Conservation (phyloP, 2,329 filamentous ascomycete species). For the Ophiostoma quercus region DNA sequence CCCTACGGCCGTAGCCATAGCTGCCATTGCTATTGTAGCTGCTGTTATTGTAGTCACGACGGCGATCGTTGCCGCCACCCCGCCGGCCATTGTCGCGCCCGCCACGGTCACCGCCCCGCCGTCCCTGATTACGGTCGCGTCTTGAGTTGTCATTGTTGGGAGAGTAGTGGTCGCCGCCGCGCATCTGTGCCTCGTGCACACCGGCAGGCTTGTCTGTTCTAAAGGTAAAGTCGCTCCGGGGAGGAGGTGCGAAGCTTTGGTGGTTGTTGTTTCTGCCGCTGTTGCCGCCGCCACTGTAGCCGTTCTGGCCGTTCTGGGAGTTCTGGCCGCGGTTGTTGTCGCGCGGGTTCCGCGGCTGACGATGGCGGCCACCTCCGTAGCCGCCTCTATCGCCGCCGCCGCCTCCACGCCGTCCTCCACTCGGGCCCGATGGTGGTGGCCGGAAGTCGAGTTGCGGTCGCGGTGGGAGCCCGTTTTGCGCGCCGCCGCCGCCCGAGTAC, state of each 20-base stretch:
- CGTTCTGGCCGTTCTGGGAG: neutral
- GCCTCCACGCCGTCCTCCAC: constrained; percentile 16
- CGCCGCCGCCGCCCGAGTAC: constrained; percentile 22
- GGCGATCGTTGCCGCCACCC: constrained; percentile 15
- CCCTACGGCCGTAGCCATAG: constrained; percentile 10
- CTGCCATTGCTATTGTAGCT: constrained; percentile 11
- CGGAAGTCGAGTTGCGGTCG: constrained; percentile 23
- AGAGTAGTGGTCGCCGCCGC: constrained; percentile 36
- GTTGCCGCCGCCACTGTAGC: neutral
- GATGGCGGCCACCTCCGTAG: constrained; percentile 14
- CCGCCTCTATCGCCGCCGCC: constrained; percentile 14
- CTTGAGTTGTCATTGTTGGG: constrained; percentile 32
- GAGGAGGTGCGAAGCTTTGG: constrained; percentile 32
- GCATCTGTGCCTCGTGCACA: constrained; percentile 46
- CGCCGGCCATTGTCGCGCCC: constrained; percentile 15
- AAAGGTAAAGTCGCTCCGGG: constrained; percentile 52
- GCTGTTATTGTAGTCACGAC: constrained; percentile 15
- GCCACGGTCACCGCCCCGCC: constrained; percentile 21
- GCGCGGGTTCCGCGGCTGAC: constrained; percentile 14
- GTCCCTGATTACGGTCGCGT: constrained; percentile 19
- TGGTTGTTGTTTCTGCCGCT: neutral
- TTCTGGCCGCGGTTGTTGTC: constrained; percentile 7
- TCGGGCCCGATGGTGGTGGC: constrained; percentile 12
- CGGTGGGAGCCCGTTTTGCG: constrained; percentile 15
- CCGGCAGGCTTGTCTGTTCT: constrained; percentile 49